Evolutionary conservation across 192 early-diverging fungal species (phyloP).

Genomic region (Gryganskiella cystojenkinii): DNA sequence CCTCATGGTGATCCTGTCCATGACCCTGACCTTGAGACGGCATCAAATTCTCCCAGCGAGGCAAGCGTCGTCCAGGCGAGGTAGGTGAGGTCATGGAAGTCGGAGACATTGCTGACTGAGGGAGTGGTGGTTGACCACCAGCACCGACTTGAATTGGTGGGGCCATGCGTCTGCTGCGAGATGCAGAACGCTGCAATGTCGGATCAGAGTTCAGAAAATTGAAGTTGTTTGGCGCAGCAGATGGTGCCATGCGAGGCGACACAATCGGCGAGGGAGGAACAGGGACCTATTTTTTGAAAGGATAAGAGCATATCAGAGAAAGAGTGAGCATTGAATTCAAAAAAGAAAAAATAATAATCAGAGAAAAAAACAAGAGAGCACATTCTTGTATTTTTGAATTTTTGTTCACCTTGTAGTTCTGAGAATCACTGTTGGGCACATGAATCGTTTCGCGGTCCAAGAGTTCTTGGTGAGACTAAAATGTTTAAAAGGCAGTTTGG

Average conservation of each 20-base stretch:
- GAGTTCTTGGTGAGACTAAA: slow-evolving; percentile 7
- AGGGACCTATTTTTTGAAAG: slow-evolving; percentile 13
- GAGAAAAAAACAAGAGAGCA: not conserved
- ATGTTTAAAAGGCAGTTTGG: not conserved
- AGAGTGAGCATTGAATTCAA: not conserved
- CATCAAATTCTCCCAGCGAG: slow-evolving; percentile 30
- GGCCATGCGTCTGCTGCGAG: slow-evolving; percentile 23
- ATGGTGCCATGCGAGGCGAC: slow-evolving; percentile 30
- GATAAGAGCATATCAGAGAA: not conserved
- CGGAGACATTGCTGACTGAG: slow-evolving; percentile 30
- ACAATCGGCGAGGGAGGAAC: slow-evolving; percentile 39
- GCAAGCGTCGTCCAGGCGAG: slow-evolving; percentile 38
- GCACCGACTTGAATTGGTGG: slow-evolving; percentile 30
- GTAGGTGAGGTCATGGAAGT: slow-evolving; percentile 22
- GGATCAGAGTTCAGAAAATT: slow-evolving; percentile 50
- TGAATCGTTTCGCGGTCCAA: slow-evolving; percentile 23
- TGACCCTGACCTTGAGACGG: slow-evolving; percentile 34
- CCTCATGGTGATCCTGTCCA: slow-evolving; percentile 46
- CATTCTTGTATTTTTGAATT: not conserved
- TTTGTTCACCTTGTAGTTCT: slow-evolving; percentile 42
- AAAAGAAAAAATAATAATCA: not conserved
- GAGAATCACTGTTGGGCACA: slow-evolving; percentile 24
- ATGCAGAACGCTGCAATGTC: slow-evolving; percentile 30
- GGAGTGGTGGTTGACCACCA: slow-evolving; percentile 1
- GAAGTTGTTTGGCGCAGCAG: slow-evolving; percentile 20